These are phyloP conservation scores for Talaromyces funiculosus DNA, from an alignment of 2,329 filamentous ascomycete species.

Conservation along the genomic window DNA sequence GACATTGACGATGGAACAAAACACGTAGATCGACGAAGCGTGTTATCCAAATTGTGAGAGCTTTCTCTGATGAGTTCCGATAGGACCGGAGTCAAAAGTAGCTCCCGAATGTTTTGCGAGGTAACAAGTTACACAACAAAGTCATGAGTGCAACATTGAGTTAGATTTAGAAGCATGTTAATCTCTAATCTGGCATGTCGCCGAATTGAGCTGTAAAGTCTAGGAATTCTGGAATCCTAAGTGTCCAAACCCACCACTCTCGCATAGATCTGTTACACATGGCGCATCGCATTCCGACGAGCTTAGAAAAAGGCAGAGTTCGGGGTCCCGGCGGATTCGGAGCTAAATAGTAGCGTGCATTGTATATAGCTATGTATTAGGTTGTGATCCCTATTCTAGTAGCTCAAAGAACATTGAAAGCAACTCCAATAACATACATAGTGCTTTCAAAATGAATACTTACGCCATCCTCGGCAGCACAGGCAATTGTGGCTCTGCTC, in stretches of 20 bases:
- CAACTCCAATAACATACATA: neutral
- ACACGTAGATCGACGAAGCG: neutral
- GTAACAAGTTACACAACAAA: neutral
- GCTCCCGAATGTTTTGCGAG: neutral
- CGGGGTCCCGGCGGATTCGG: neutral
- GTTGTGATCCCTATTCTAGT: neutral
- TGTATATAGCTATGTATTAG: neutral
- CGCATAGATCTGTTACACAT: neutral
- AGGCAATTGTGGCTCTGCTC: slow-evolving; percentile 41
- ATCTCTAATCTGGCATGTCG: neutral
- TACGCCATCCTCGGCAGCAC: slow-evolving; percentile 42
- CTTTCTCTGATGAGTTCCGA: neutral
- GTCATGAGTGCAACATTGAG: neutral
- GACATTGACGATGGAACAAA: neutral
- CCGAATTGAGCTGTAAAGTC: neutral
- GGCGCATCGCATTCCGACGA: neutral
- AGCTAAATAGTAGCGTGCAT: neutral
- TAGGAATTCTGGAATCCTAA: neutral
- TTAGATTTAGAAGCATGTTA: neutral
- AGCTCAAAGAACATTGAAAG: neutral
- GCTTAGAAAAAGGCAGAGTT: neutral
- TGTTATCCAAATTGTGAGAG: neutral
- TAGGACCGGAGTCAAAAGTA: neutral
- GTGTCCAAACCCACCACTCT: neutral
- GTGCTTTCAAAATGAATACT: slow-evolving; percentile 10